Conservation (phyloP, 2,329 filamentous ascomycete species). For the Arthroderma sp. region DNA sequence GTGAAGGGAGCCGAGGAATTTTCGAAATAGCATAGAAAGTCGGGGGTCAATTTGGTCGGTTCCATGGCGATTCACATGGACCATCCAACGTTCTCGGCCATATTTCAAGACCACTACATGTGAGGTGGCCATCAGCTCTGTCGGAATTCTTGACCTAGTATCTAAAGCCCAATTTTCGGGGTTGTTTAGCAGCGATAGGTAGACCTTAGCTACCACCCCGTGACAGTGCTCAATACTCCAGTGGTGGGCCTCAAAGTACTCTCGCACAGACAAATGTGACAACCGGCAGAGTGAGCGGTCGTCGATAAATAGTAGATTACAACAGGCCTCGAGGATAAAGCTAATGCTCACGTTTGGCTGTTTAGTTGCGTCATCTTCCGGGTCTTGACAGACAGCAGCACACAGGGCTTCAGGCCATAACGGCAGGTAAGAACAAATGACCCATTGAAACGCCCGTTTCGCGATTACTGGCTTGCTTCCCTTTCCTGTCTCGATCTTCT, state of each 20-base stretch:
- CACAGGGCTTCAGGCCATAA: slow-evolving; percentile 8
- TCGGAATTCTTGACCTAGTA: no score
- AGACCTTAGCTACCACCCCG: slow-evolving; percentile 1
- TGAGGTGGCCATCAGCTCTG: neutral
- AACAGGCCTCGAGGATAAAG: slow-evolving; percentile 12
- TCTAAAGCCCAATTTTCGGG: no score
- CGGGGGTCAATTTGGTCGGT: neutral
- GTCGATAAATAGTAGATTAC: slow-evolving; percentile 14
- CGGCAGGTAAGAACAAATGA: slow-evolving; percentile 13
- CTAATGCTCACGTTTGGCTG: slow-evolving; percentile 8
- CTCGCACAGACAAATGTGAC: slow-evolving; percentile 17
- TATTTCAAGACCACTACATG: neutral
- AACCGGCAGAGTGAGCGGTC: slow-evolving; percentile 10
- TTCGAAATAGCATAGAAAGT: neutral
- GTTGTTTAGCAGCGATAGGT: neutral
- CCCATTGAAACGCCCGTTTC: slow-evolving; percentile 15
- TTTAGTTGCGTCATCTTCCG: slow-evolving; percentile 4
- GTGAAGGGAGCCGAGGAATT: neutral
- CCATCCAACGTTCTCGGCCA: neutral
- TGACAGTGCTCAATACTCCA: neutral
- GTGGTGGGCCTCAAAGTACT: slow-evolving; percentile 16
- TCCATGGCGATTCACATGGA: neutral
- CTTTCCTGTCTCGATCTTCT: slow-evolving; percentile 8
- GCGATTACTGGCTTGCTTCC: slow-evolving; percentile 9
- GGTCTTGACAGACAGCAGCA: slow-evolving; percentile 10